Evolutionary conservation across 2,329 filamentous ascomycete genomes (phyloP), one percentile per base, ranked within the genome.

Genomic region (Annulohypoxylon truncatum): DNA sequence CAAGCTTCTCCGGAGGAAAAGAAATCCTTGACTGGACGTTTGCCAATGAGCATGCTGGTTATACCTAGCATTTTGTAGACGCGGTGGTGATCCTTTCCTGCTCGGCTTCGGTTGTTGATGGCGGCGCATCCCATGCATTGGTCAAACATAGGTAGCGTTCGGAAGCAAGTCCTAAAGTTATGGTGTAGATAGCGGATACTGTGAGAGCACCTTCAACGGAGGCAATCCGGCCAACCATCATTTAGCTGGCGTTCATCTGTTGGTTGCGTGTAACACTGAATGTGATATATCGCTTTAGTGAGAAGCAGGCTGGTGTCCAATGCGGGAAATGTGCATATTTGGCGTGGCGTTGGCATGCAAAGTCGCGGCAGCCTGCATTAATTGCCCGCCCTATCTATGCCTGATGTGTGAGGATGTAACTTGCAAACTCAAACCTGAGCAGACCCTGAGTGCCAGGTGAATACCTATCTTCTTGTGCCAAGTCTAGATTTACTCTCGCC

Each of bases 81-180:
- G 69, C 57, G 4, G 67, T 71, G n/a, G 67, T 48, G 7, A 68
- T 71, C 46, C 61, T 70, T 35, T 64, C 64, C 33, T 71, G 67
- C 58, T 57, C 64, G 26, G 52, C 62, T 52, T 71, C 69, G 35
- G 64, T 69, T 12, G 64, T 69, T n/a, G 69, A 71, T 29, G 69
- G 69, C 15, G 69, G 59, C 29, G 69, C 52, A 12, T 68, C 69
- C 5, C 24, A 70, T 31, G 24, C 59, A 29, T 33, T 33, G 66
- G 28, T 54, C 67, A 26, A 68, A 71, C 44, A 66, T 51, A n/a
- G n/a, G n/a, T n/a, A n/a, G 22, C 69, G 62, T 1, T 71, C 70
- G 55, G 54, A 44, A 35, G 18, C 29, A 35, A 7, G 10, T 47
- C 40, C 13, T 55, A 22, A 29, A 5, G 22, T 38, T 15, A 13